Evolutionary conservation across 202 grass and related monocot species (phyloP), one percentile per base, ranked within the genome.

Genomic region (Musa balbisiana): DNA sequence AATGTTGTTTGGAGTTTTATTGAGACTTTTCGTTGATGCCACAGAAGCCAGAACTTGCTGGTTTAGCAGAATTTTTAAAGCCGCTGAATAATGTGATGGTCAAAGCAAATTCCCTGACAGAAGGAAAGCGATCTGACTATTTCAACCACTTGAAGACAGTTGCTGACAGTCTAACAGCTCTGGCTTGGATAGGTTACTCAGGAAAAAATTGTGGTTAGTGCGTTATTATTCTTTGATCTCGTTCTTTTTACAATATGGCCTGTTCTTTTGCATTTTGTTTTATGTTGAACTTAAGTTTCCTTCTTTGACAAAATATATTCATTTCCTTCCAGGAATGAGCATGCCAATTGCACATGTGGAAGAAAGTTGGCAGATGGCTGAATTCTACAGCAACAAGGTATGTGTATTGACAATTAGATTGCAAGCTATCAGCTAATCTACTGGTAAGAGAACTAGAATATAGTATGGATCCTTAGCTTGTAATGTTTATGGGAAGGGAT

Each of bases 301-400:
- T 73, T 77, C 2, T 29, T 85, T 76, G 14, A 21, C 64, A 13
- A 67, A 16, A 16, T 67, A 29, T 67, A 15, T 29, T 60, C 82
- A 13, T 43, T 69, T 55, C 60, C 15, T 64, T 67, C 43, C 76
- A 99, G 96, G 96, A 54, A 92, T 95, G 96, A 99, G 87, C 81
- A 87, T 99, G 75, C 96, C 91, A 76, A 95, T 85, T 49, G 85
- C 96, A 77, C 96, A 99, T 85, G 87, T 95, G 52, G 96, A 99
- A 83, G 96, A 99, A 85, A 88, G 81, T 74, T 99, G 96, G 96
- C 96, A 99, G 85, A 95, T 92, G 87, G 96, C 96, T 76, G 96
- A 99, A 82, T 99, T 99, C 78, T 99, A 95, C 66, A 95, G 92
- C 81, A 99, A 99, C 76, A 99, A 99, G 96, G 96, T 99, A 92